A percentile compares a stretch with the other conserved stretches of the same genome.
Conservation (phyloP, 2,329 filamentous ascomycete species). For the Colletotrichum sp. region DNA sequence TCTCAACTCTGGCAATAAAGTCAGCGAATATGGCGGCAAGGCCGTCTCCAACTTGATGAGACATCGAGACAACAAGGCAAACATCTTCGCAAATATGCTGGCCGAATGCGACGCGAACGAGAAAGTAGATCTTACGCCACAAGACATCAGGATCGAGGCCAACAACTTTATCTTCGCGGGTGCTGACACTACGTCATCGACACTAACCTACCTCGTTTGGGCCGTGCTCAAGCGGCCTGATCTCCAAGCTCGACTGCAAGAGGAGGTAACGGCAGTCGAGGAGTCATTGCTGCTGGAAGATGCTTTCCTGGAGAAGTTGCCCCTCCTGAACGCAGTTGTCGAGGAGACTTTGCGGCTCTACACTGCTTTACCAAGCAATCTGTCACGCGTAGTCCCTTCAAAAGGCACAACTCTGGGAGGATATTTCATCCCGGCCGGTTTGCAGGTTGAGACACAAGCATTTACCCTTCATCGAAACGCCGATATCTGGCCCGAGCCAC, state of each 20-base stretch:
- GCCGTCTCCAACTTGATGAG: not conserved
- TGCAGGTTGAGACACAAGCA: conserved; percentile 44
- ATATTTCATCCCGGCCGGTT: conserved; percentile 42
- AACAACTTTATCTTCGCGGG: conserved; percentile 53
- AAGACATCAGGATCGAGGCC: conserved; percentile 45
- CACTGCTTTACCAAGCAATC: conserved; percentile 37
- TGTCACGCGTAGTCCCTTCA: conserved; percentile 44
- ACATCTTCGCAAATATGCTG: not conserved
- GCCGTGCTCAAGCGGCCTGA: conserved; percentile 33
- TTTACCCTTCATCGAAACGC: conserved; percentile 51
- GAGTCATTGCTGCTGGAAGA: conserved; percentile 26
- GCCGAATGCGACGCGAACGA: not conserved
- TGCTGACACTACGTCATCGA: conserved; percentile 55
- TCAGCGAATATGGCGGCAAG: not conserved
- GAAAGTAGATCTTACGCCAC: not conserved
- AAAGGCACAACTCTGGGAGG: conserved; percentile 43
- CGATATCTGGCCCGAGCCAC: conserved; percentile 43
- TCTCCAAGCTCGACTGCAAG: conserved; percentile 33
- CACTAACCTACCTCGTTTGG: conserved; percentile 53
- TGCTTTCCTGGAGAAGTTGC: conserved; percentile 37
- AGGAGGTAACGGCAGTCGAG: conserved; percentile 30
- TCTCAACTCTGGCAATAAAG: not conserved
- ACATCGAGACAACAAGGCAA: not conserved
- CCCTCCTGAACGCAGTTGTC: conserved; percentile 46
- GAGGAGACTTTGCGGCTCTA: conserved; percentile 51